Evolutionary conservation across 148 eudicot genomes (phyloP), one percentile per base, ranked within the genome.

Genomic region (Diospyros kaki): DNA sequence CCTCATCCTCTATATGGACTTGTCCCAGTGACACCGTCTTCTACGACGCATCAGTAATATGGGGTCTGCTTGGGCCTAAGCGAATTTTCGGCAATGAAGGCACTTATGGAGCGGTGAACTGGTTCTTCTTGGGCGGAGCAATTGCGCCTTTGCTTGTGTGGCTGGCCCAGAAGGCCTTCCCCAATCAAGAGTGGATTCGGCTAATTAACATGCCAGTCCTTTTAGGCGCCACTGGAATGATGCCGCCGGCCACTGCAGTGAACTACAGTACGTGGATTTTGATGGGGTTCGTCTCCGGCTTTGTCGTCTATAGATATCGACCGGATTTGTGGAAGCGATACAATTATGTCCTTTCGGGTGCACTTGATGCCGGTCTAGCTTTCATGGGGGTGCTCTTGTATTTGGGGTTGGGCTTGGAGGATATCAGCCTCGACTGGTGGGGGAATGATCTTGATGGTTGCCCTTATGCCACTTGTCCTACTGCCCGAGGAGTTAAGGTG

Each of bases 161-260:
- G 96, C 43, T 84, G 53, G 96, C 94, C n/a, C 82, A 84, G 10
- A 92, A 76, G 80, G 88, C 90, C 0, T 95, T 89, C 43, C 99
- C 99, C 1, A 78, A 73, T 38, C 94, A 88, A 73, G 89, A 89
- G 7, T 95, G 99, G 99, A 93, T 95, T 12, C 73, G 89, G 68
- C 92, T 95, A 0, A 84, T 92, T 59, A 95, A 92, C 85, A 95
- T 95, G 96, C 99, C 99, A 0, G 87, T 95, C 3, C 51, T 95
- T 51, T 88, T 95, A 5, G 93, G 91, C 0, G 99, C 97, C 7
- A 89, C 93, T 1, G 86, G 90, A 4, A 48, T 9, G 61, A 93
- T 93, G 99, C 99, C 99, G 6, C 97, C 96, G 13, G 97, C 99
- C 13, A 93, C 97, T 1, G 94, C 99, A 0, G 97, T 95, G 8